Evolutionary conservation across 1,284 basidiomycete species (phyloP).

Genomic region (Apiotrichum brassicae): DNA sequence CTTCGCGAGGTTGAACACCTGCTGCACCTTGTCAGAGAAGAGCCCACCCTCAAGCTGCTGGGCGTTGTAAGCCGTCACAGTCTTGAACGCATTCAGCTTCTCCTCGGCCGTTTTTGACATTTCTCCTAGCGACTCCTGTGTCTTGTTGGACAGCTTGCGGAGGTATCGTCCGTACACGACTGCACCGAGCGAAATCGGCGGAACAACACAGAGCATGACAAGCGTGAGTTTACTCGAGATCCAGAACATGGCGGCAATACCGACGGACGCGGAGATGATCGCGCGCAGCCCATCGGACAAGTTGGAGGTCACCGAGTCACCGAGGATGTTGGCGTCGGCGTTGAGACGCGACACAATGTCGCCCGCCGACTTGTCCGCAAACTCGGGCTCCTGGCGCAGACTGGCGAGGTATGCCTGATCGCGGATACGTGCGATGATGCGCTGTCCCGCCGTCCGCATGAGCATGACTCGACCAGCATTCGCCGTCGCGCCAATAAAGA

Average conservation of each 20-base stretch:
- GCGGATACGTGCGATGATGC: constrained; percentile 84
- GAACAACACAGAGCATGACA: constrained; percentile 89
- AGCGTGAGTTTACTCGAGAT: constrained; percentile 83
- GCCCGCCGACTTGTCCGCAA: constrained; percentile 85
- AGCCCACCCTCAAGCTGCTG: constrained; percentile 60
- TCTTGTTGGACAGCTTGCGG: constrained; percentile 81
- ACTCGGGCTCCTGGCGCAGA: constrained; percentile 83
- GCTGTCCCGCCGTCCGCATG: constrained; percentile 81
- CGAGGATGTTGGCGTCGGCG: constrained; percentile 88
- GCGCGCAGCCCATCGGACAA: constrained; percentile 81
- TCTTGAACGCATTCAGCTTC: constrained; percentile 84
- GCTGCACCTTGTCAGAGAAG: constrained; percentile 55
- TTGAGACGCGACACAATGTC: constrained; percentile 89
- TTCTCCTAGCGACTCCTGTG: constrained; percentile 88
- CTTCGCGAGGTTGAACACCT: constrained; percentile 68
- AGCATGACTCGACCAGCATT: constrained; percentile 66
- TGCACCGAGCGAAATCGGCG: constrained; percentile 89
- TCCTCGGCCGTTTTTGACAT: constrained; percentile 93
- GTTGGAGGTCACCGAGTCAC: constrained; percentile 88
- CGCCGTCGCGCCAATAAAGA: constrained; percentile 77
- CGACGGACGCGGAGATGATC: constrained; percentile 79
- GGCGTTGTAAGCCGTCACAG: constrained; percentile 83
- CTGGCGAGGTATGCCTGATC: constrained; percentile 75
- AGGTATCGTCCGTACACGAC: constrained; percentile 95
- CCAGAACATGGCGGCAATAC: constrained; percentile 92